Percentiles rank a stretch among this genome's conserved stretches.
Evolutionary conservation across 169 alveolate genomes (phyloP).

Genomic region (Theileria parva): DNA sequence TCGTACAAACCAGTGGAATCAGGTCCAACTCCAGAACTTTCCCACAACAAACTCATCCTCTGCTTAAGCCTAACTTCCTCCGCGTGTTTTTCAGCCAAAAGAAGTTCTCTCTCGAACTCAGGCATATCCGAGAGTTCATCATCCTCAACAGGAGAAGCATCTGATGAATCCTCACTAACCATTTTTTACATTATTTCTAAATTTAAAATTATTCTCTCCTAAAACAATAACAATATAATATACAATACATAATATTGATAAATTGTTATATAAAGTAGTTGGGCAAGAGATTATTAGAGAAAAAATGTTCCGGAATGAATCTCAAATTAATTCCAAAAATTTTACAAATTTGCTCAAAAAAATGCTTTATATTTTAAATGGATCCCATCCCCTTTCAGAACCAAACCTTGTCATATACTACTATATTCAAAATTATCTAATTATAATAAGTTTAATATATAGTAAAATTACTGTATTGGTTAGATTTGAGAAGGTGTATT

Average conservation of each 20-base stretch:
- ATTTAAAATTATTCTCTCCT: background rate
- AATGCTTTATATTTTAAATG: conserved; percentile 47
- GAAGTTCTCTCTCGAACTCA: conserved; percentile 72
- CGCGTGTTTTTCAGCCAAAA: conserved; percentile 77
- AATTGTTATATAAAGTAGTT: background rate
- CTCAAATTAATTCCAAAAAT: conserved; percentile 21
- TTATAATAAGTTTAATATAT: too few species aligned
- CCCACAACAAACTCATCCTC: conserved; percentile 25
- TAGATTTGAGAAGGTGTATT: conserved; percentile 25
- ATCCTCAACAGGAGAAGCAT: conserved; percentile 31
- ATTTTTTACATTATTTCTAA: background rate
- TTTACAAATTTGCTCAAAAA: conserved; percentile 16
- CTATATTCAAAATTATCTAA: background rate
- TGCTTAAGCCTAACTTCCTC: conserved; percentile 58
- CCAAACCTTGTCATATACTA: background rate
- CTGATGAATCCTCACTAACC: conserved; percentile 15
- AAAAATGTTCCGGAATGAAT: conserved; percentile 44
- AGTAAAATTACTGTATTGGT: conserved; percentile 32
- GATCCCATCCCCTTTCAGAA: conserved; percentile 6
- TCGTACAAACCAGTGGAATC: conserved; percentile 27
- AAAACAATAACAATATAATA: background rate
- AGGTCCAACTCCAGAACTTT: background rate
- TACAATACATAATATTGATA: background rate
- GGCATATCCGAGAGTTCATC: conserved; percentile 59
- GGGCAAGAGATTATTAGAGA: background rate